These are phyloP conservation scores for Arthromyces matolae DNA, from an alignment of 768 basidiomycete species.

Conservation along the genomic window DNA sequence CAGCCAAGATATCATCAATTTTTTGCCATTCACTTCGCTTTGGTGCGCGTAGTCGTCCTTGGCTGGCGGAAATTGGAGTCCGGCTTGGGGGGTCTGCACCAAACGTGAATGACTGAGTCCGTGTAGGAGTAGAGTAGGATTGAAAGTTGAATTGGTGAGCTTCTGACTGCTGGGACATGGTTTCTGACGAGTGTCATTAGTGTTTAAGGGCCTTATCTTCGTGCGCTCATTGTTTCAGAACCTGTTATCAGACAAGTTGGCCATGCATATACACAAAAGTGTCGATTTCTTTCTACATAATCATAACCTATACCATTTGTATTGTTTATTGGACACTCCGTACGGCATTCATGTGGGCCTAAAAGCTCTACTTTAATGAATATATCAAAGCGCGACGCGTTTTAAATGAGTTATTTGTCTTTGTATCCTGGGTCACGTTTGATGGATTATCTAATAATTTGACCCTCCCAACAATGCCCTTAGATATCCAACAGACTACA, in stretches of 20 bases:
- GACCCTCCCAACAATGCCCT: not conserved
- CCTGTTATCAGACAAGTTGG: too few relatives aligned
- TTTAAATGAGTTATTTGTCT: conserved; percentile 2
- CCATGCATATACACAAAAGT: too few relatives aligned
- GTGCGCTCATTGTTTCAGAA: too few relatives aligned
- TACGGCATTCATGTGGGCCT: not conserved
- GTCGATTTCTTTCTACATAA: too few relatives aligned
- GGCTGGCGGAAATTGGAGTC: not conserved
- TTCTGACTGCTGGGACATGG: too few relatives aligned
- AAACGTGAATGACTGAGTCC: too few relatives aligned
- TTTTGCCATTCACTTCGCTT: conserved; percentile 3
- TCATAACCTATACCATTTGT: too few relatives aligned
- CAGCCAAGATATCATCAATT: not conserved
- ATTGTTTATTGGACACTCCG: not conserved
- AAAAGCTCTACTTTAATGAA: not conserved
- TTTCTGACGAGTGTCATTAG: too few relatives aligned
- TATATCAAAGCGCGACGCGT: not conserved
- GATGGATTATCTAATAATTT: conserved; percentile 6
- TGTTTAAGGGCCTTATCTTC: too few relatives aligned
- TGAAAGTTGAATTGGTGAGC: not conserved
- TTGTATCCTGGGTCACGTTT: not conserved
- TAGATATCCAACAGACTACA: conserved; percentile 4
- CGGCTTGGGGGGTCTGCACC: not conserved
- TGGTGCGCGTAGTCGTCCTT: not conserved
- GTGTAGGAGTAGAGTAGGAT: too few relatives aligned